A percentile compares a stretch with the other conserved stretches of the same genome.
Conservation (phyloP, 2,329 filamentous ascomycete genomes). For the Chaetomiaceae sp. region DNA sequence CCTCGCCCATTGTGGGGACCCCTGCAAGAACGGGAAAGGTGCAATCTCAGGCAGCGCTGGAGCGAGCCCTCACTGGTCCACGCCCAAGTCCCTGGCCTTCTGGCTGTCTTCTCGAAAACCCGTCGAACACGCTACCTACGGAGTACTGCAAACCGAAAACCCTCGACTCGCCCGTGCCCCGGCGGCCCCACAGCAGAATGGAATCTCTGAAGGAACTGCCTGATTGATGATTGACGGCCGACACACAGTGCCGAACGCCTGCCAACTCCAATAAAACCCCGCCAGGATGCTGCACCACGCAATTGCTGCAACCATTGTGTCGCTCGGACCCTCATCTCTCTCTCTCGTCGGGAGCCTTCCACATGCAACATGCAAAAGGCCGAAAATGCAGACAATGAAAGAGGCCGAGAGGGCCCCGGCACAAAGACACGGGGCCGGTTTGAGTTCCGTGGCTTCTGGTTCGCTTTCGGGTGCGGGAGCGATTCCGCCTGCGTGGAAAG, state of each 20-base stretch:
- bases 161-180: slow-evolving; percentile 16
- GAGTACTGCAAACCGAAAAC: slow-evolving; percentile 19
- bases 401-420: too few relatives aligned
- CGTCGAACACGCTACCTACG: slow-evolving; percentile 23
- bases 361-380: not conserved
- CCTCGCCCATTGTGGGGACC: slow-evolving; percentile 11
- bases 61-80: slow-evolving; percentile 18
- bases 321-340: not conserved
- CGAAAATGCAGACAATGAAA: not conserved
- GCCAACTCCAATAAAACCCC: not conserved
- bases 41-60: slow-evolving; percentile 24
- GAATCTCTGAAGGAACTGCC: too few relatives aligned
- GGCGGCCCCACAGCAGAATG: not conserved
- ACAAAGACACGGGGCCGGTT: not conserved
- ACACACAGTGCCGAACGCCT: slow-evolving; percentile 5
- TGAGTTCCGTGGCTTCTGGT: not conserved
- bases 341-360: not conserved
- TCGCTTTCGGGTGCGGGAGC: not conserved
- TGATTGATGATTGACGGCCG: too few relatives aligned
- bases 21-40: slow-evolving; percentile 25
- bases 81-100: slow-evolving; percentile 21
- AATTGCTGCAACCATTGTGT: not conserved
- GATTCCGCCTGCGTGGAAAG: too few relatives aligned
- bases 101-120: slow-evolving; percentile 29
- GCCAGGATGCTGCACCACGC: not conserved